Evolutionary conservation across 352 stramenopile genomes (phyloP), one percentile per base, ranked within the genome.

Genomic region (Globisporangium spinosum): DNA sequence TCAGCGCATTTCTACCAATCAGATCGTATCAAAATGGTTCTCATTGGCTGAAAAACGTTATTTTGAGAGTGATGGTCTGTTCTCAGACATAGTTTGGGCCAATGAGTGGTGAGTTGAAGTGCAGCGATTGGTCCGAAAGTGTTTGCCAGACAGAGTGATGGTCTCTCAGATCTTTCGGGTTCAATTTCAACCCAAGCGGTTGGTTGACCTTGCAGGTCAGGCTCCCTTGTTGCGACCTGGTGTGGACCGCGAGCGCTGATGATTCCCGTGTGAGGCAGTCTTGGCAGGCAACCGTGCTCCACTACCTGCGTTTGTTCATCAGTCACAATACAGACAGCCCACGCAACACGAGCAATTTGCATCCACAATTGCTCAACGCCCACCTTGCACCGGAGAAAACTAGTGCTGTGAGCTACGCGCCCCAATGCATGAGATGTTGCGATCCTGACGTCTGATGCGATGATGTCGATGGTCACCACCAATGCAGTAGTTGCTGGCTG

Each of bases 41-140:
- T 55, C 47, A 55, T 55, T 55, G 20, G 47, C 8, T 62, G 27
- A 17, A 47, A 49, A 40, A 12, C 38, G 0, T 7, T 8, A 35
- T 45, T 45, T 45, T 20, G 9, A 62, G 57, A 62, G 57, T 62
- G 57, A 27, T 29, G 56, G 56, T 62, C 22, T 62, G 9, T 47
- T 62, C 56, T 45, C 47, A 43, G 27, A 20, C 17, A n/a, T 6
- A 2, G 25, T 64, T 65, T 65, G 5, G 15, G 3, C 59, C 27
- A 65, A 65, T 65, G 8, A 13, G 15, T 15, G 7, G 0, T 6
- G 58, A 53, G 58, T 64, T 64, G 58, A 64, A 64, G 58, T 54
- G 38, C 54, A 59, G 27, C 25, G 54, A 59, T 47, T 62, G 15
- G 23, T 15, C 4, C 15, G 13, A 47, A 27, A 47, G 15, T 49